Evolutionary conservation across 2,329 filamentous ascomycete species (phyloP), one percentile per base, ranked within the genome.

Genomic region (Diaporthe citriasiana): DNA sequence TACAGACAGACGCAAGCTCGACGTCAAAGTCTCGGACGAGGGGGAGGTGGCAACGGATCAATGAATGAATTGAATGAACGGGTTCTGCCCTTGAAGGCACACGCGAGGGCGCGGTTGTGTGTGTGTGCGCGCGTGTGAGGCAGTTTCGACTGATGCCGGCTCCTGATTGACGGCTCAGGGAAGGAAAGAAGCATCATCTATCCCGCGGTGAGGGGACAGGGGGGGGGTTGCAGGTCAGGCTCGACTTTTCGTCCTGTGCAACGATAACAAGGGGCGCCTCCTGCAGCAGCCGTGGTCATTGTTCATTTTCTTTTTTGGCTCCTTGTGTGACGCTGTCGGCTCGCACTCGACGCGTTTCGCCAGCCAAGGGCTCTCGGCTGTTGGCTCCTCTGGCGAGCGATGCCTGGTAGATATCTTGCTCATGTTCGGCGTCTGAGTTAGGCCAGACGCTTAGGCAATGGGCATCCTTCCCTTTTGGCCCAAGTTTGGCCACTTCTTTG

Each of bases 201-300:
- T 47, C 47, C 30, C 63, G 45, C 63, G 47, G 47, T 68, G 63
- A 68, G 63, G 63, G 63, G 63, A 8, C 33, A 30, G 63, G 63
- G 45, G 63, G 45, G 30, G 63, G 27, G 63, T 30, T 40, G 45
- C 45, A 53, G 47, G 22, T 38, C 30, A 66, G 63, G 47, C 25
- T 51, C 47, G 47, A 51, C 33, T 68, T 68, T 68, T 68, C 63
- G 63, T 68, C 47, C 47, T 53, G 63, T 68, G 63, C 63, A 53
- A 68, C 63, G 47, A 68, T 53, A 68, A 68, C 63, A 68, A 40
- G 33, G 33, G 45, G 22, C 63, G 33, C 27, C 27, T 38, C 63
- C 45, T 68, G 33, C 63, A 40, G 63, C 30, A 51, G 45, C 33
- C 27, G 42, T 33, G 17, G 40, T 63, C 57, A 45, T 47, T 47